phyloP scores from a whole-genome alignment of 2,329 filamentous ascomycete genomes.

The Aspergillus sp. region DNA sequence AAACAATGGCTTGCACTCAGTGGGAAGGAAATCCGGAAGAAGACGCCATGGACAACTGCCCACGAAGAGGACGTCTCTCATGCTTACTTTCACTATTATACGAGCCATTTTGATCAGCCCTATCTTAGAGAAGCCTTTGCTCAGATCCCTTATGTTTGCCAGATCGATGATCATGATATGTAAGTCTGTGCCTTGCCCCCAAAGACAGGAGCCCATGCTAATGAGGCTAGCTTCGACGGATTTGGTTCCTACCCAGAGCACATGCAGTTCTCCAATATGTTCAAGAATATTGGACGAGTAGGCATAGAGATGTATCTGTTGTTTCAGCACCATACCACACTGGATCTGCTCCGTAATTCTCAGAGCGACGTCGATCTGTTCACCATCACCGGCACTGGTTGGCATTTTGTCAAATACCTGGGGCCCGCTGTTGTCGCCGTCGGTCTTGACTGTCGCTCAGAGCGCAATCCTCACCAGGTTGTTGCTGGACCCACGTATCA shows the following conservation, averaged over 20 bases:
- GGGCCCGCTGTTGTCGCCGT: conserved; percentile 88
- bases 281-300: conserved; percentile 95
- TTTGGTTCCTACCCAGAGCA: conserved; percentile 97
- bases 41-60: conserved; percentile 84
- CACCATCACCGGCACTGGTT: conserved; percentile 93
- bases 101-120: conserved; percentile 95
- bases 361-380: conserved; percentile 89
- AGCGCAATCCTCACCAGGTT: conserved; percentile 85
- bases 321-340: conserved; percentile 96
- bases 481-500: conserved; percentile 97
- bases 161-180: conserved; percentile 98
- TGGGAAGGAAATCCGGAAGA: conserved; percentile 90
- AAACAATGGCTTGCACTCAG: conserved; percentile 95
- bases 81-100: conserved; percentile 99
- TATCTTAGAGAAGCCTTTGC: conserved; percentile 93
- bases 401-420: conserved; percentile 97
- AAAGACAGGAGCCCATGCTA: conserved; percentile 7
- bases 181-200: conserved; percentile 54
- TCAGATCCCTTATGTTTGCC: conserved; percentile 90
- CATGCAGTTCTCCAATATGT: conserved; percentile 96
- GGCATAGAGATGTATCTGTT: conserved; percentile 97
- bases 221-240: conserved; percentile 75
- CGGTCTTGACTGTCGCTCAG: conserved; percentile 87
- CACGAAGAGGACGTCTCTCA: conserved; percentile 95
- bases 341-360: conserved; percentile 88